phyloP scores from a whole-genome alignment of 2,329 filamentous ascomycete genomes.

The Pseudomassariella vexata region DNA sequence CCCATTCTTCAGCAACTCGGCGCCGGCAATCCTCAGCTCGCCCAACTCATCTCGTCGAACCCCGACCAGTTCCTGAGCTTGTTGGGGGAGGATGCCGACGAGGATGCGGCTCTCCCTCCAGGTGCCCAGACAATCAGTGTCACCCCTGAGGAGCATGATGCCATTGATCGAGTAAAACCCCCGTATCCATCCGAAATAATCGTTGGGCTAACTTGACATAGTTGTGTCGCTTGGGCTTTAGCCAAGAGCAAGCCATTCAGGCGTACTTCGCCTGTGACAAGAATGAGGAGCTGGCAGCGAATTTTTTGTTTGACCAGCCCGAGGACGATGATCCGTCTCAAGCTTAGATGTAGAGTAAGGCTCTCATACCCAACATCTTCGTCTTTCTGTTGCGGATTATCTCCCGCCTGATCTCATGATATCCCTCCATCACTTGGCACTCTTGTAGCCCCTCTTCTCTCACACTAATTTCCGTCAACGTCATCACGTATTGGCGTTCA shows the following conservation, averaged over 20 bases:
- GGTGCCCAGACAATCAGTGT: slow-evolving; percentile 86
- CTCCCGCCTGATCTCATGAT: slow-evolving; percentile 9
- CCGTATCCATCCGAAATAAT: slow-evolving; percentile 2
- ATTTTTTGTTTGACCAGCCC: slow-evolving; percentile 96
- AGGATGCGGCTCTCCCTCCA: slow-evolving; percentile 78
- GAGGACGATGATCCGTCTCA: slow-evolving; percentile 65
- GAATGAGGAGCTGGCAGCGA: slow-evolving; percentile 96
- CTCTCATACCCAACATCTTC: too few relatives aligned
- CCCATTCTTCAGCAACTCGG: slow-evolving; percentile 95
- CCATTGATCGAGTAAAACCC: slow-evolving; percentile 79
- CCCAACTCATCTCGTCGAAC: slow-evolving; percentile 84
- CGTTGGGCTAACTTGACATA: slow-evolving; percentile 27
- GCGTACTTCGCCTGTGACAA: slow-evolving; percentile 99
- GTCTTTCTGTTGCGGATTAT: slow-evolving; percentile 6
- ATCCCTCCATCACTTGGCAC: slow-evolving; percentile 12
- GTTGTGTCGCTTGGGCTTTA: slow-evolving; percentile 90
- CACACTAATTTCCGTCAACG: too few relatives aligned
- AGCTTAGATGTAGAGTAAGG: slow-evolving; percentile 30
- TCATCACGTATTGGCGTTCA: too few relatives aligned
- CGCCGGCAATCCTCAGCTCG: slow-evolving; percentile 89
- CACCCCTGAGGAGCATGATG: slow-evolving; percentile 92
- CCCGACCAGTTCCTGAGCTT: slow-evolving; percentile 90
- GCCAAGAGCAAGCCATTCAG: slow-evolving; percentile 89
- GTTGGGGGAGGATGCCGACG: slow-evolving; percentile 80
- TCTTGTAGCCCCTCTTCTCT: too few relatives aligned